phyloP scores from a whole-genome alignment of 2,329 filamentous ascomycete genomes.

The Orbilia brochopaga region DNA sequence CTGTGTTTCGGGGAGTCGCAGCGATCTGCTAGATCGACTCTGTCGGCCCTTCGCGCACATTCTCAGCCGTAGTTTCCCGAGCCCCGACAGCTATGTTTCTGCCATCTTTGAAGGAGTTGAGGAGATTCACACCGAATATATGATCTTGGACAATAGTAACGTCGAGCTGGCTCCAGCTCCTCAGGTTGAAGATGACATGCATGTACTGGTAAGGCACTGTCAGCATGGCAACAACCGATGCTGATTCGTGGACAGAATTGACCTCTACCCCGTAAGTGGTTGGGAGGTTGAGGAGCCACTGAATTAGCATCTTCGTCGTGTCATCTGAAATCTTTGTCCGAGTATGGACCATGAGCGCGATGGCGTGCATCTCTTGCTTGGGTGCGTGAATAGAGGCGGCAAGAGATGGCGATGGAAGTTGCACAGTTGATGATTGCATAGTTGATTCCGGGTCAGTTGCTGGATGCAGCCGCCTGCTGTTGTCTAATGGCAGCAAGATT shows the following conservation, averaged over 20 bases:
- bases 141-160: constrained; percentile 5
- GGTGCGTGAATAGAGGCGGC: constrained; percentile 6
- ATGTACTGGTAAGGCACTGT: constrained; percentile 4
- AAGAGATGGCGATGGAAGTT: neutral
- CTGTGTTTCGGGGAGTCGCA: neutral
- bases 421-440: constrained; percentile 1
- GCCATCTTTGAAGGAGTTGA: neutral
- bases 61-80: neutral
- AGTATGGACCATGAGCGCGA: neutral
- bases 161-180: neutral
- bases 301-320: constrained; percentile 1
- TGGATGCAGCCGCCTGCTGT: neutral
- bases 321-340: neutral
- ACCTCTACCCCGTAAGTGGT: constrained; percentile 1
- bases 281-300: constrained; percentile 5
- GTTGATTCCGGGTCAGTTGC: neutral
- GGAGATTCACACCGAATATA: constrained; percentile 1
- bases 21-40: constrained; percentile 1
- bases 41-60: neutral
- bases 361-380: constrained; percentile 4
- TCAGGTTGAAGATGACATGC: constrained; percentile 1
- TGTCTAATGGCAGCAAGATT: constrained; percentile 4
- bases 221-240: neutral
- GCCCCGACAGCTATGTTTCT: neutral
- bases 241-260: constrained; percentile 2